These are phyloP conservation scores for Acacia pycnantha DNA, from an alignment of 331 rosid species.

Conservation along the genomic window DNA sequence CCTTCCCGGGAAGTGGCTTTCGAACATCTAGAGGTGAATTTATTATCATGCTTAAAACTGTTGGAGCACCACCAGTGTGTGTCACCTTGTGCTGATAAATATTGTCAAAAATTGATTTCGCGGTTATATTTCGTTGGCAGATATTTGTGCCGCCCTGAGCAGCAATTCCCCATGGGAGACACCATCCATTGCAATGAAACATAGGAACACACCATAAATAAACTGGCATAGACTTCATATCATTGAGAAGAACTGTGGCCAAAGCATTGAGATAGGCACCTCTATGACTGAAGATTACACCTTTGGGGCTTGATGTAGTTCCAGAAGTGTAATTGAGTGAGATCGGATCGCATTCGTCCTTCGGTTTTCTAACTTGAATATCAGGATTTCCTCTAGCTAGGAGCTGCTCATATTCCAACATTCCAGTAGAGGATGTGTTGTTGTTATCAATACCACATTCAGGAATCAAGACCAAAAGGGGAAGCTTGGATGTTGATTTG, in stretches of 20 bases:
- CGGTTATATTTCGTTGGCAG: conserved; percentile 55
- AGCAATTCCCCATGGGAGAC: conserved; percentile 67
- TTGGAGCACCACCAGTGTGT: conserved; percentile 62
- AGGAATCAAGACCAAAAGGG: conserved; percentile 47
- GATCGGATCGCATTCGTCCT: conserved; percentile 62
- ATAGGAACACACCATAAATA: conserved; percentile 70
- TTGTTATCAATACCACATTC: conserved; percentile 32
- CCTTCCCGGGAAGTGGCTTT: conserved; percentile 49
- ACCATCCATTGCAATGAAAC: conserved; percentile 85
- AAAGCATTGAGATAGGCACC: conserved; percentile 69
- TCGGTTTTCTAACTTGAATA: conserved; percentile 49
- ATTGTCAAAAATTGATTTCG: conserved; percentile 48
- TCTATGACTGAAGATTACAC: conserved; percentile 63
- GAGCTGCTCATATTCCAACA: conserved; percentile 50
- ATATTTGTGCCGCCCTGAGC: conserved; percentile 73
- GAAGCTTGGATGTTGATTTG: conserved; percentile 36
- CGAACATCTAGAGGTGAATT: conserved; percentile 44
- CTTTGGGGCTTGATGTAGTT: conserved; percentile 73
- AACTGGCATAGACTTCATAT: conserved; percentile 55
- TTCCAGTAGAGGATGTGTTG: conserved; percentile 22
- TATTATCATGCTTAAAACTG: conserved; percentile 52
- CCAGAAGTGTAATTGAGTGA: conserved; percentile 73
- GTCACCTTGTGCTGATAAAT: conserved; percentile 54
- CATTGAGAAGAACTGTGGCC: conserved; percentile 46
- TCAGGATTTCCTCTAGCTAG: conserved; percentile 44